Evolutionary conservation across 139 green algal genomes (phyloP).

Genomic region (Chlorella sp.): DNA sequence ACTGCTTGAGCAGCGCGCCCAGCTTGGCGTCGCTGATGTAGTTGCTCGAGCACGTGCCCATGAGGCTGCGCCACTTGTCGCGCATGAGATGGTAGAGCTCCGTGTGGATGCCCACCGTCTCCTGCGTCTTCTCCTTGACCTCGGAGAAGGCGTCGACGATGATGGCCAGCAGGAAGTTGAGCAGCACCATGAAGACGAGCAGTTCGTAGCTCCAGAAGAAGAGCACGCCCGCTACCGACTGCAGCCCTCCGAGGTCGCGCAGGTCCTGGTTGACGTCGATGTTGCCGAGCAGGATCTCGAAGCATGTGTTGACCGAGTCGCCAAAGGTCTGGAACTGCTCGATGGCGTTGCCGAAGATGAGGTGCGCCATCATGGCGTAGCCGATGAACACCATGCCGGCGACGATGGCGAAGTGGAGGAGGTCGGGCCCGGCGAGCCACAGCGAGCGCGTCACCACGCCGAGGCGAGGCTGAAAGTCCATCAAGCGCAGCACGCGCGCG

Average conservation of each 20-base stretch:
- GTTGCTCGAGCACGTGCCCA: constrained; percentile 34
- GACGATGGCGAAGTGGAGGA: constrained; percentile 80
- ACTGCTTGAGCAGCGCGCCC: constrained; percentile 50
- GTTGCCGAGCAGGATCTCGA: constrained; percentile 79
- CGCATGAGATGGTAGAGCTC: constrained; percentile 55
- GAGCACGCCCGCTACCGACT: constrained; percentile 49
- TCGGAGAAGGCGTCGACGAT: constrained; percentile 80
- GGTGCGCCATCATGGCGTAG: constrained; percentile 77
- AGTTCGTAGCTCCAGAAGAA: constrained; percentile 86
- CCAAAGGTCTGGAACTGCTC: constrained; percentile 43
- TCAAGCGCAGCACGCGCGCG: constrained; percentile 66
- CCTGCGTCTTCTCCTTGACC: constrained; percentile 63
- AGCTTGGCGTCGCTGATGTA: constrained; percentile 53
- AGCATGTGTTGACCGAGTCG: constrained; percentile 69
- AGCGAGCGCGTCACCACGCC: constrained; percentile 78
- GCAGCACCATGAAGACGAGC: constrained; percentile 84
- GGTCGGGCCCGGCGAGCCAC: constrained; percentile 55
- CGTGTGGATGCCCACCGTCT: constrained; percentile 63
- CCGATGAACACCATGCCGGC: constrained; percentile 75
- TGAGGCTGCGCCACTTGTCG: constrained; percentile 54
- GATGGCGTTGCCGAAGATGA: constrained; percentile 78
- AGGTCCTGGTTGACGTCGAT: constrained; percentile 64
- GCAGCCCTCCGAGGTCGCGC: constrained; percentile 55
- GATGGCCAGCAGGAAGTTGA: constrained; percentile 90
- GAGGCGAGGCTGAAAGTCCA: constrained; percentile 87